phyloP scores from a whole-genome alignment of 2,329 filamentous ascomycete species.

The Xylaria polymorpha region DNA sequence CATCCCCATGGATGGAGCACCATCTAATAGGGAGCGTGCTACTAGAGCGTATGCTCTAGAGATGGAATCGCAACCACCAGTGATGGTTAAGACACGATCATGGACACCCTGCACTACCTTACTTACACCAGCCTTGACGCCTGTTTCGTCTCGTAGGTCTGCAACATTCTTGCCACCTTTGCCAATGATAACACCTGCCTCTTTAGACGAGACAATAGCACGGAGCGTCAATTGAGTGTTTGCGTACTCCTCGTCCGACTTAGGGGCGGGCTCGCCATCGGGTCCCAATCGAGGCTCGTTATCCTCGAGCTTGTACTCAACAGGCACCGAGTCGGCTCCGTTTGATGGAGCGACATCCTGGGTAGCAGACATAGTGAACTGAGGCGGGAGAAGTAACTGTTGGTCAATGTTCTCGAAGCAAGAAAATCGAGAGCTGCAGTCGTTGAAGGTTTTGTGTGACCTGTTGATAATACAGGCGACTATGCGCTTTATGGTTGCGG shows the following conservation, averaged over 20 bases:
- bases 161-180: conserved; percentile 99
- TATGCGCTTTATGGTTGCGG: conserved; percentile 20
- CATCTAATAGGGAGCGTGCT: conserved; percentile 89
- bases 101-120: conserved; percentile 98
- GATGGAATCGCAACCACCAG: conserved; percentile 87
- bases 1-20: conserved; percentile 95
- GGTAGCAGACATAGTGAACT: conserved; percentile 66
- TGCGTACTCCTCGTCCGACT: conserved; percentile 97
- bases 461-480: conserved; percentile 15
- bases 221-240: conserved; percentile 91
- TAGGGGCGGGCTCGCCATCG: conserved; percentile 82
- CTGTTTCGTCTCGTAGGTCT: conserved; percentile 95
- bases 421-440: conserved; percentile 16
- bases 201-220: conserved; percentile 98
- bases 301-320: conserved; percentile 75
- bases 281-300: conserved; percentile 70
- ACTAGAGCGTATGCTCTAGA: conserved; percentile 94
- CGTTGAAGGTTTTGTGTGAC: conserved; percentile 8
- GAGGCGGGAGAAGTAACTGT: conserved; percentile 40
- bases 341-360: conserved; percentile 69
- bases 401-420: conserved; percentile 34
- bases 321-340: conserved; percentile 68
- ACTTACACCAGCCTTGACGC: conserved; percentile 97
- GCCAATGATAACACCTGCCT: conserved; percentile 98
- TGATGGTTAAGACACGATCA: conserved; percentile 95